Conservation (phyloP, 306 rosid species). For the Pyrus bretschneideri region DNA sequence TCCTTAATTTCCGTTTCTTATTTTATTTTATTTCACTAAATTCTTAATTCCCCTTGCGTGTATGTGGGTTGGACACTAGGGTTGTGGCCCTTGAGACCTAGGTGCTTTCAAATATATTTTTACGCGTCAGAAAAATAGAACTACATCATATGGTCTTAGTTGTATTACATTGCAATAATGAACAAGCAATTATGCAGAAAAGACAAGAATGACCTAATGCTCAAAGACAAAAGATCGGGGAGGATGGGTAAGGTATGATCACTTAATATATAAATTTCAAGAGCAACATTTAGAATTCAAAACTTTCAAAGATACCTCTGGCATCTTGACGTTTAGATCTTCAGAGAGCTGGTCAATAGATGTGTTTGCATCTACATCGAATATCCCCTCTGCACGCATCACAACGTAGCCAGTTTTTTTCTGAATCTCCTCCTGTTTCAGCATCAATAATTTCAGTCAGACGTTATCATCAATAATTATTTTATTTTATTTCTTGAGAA, state of each 20-base stretch:
- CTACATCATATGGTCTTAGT: not conserved
- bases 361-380: slow-evolving; percentile 96
- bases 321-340: slow-evolving; percentile 87
- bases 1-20: not conserved
- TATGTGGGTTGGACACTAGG: not conserved
- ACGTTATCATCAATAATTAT: not conserved
- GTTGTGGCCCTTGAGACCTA: not conserved
- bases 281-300: slow-evolving; percentile 2
- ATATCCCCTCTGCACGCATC: slow-evolving; percentile 94
- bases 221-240: not conserved
- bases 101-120: not conserved
- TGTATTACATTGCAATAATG: not conserved
- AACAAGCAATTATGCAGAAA: not conserved
- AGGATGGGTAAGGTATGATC: not conserved
- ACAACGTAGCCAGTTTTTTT: slow-evolving; percentile 97
- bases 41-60: too few relatives aligned
- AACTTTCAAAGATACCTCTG: slow-evolving; percentile 53
- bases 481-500: not conserved
- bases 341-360: slow-evolving; percentile 96
- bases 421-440: slow-evolving; percentile 89
- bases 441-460: slow-evolving; percentile 13
- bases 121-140: not conserved
- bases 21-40: too few relatives aligned
- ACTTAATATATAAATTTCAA: not conserved
- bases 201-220: not conserved